A percentile compares a stretch with the other conserved stretches of the same genome.
phyloP scores from a whole-genome alignment of 2,329 filamentous ascomycete genomes.

The Myotisia sp. region DNA sequence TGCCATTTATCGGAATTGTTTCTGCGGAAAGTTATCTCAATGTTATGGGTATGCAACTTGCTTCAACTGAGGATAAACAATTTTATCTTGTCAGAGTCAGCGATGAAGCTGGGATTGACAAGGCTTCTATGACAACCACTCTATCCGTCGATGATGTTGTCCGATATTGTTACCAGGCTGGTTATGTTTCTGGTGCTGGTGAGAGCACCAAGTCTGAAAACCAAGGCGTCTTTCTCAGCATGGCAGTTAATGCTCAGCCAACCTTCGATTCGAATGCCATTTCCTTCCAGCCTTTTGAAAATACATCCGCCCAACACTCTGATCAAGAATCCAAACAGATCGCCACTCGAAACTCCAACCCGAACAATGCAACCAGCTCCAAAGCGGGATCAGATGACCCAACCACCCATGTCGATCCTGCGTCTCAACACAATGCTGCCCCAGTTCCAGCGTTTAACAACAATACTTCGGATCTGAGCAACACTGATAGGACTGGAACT shows the following conservation, averaged over 20 bases:
- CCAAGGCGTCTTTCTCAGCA: conserved; percentile 12
- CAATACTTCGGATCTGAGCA: background rate
- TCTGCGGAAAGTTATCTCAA: conserved; percentile 34
- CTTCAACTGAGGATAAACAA: conserved; percentile 18
- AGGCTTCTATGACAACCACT: conserved; percentile 18
- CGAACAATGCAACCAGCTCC: background rate
- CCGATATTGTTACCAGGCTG: conserved; percentile 19
- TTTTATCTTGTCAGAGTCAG: conserved; percentile 14
- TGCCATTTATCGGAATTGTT: conserved; percentile 35
- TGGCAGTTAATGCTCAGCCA: conserved; percentile 18
- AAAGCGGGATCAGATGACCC: background rate
- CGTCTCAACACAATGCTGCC: background rate
- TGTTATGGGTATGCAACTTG: conserved; percentile 34
- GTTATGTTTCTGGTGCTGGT: conserved; percentile 16
- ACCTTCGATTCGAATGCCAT: conserved; percentile 4
- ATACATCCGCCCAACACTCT: background rate
- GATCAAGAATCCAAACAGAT: background rate
- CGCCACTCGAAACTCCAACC: background rate
- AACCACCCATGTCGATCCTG: background rate
- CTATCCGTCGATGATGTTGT: conserved; percentile 22
- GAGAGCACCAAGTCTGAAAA: conserved; percentile 6
- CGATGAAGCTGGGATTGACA: conserved; percentile 10
- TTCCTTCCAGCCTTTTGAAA: no score
- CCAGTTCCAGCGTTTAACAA: background rate
- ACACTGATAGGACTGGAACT: background rate